A percentile compares a stretch with the other conserved stretches of the same genome.
phyloP scores from a whole-genome alignment of 2,329 filamentous ascomycete species.

The Teratosphaeria destructans region DNA sequence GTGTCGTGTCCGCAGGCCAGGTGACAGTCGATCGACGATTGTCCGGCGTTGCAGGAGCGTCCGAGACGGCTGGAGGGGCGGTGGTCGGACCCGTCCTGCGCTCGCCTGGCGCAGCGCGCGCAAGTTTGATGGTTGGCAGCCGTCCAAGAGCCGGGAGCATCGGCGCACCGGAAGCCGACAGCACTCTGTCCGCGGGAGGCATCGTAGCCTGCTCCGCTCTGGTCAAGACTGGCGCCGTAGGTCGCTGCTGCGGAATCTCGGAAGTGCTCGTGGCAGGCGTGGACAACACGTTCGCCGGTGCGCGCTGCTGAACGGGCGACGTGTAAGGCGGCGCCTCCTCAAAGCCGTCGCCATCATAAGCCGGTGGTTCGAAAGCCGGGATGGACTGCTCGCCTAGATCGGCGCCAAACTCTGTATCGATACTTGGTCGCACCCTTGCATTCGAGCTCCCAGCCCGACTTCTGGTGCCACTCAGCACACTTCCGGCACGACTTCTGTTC shows the following conservation, averaged over 20 bases:
- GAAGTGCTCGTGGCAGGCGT: constrained; percentile 2
- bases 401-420: constrained; percentile 16
- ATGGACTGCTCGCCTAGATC: constrained; percentile 22
- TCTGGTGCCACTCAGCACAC: constrained; percentile 9
- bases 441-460: constrained; percentile 16
- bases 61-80: neutral
- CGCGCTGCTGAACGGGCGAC: constrained; percentile 25
- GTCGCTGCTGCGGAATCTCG: neutral
- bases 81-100: neutral
- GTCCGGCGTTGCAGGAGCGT: too few relatives aligned
- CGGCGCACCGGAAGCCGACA: constrained; percentile 5
- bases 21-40: too few relatives aligned
- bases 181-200: neutral
- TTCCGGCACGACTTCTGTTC: constrained; percentile 16
- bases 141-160: constrained; percentile 30
- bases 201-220: neutral
- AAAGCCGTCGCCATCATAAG: constrained; percentile 25
- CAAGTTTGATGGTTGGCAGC: constrained; percentile 35
- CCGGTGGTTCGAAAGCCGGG: constrained; percentile 24
- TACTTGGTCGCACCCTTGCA: constrained; percentile 8
- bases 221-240: neutral
- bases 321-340: constrained; percentile 41
- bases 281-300: constrained; percentile 2
- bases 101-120: constrained; percentile 27
- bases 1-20: neutral